Percentiles rank a stretch among this genome's conserved stretches.
phyloP scores from a whole-genome alignment of 75 land plant species.

The Chamaecyparis obtusa region DNA sequence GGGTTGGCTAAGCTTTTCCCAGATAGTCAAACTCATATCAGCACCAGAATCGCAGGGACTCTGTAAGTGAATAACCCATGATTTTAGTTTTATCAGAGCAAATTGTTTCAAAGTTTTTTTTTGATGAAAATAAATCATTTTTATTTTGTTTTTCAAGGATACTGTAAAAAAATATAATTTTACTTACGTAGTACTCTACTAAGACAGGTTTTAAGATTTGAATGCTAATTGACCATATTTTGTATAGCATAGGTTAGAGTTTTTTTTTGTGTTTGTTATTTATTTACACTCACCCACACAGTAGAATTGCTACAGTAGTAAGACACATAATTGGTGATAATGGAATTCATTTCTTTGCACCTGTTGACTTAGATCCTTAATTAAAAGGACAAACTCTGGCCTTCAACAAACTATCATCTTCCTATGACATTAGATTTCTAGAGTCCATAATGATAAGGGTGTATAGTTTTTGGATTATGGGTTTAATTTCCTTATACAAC shows the following conservation, averaged over 20 bases:
- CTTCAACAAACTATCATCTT: neutral
- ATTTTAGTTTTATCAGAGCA: neutral
- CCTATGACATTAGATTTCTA: no score
- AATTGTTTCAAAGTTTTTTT: neutral
- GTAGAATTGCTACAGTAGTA: neutral
- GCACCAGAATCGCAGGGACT: conserved; percentile 26
- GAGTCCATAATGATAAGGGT: no score
- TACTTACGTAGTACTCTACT: no score
- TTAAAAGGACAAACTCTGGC: neutral
- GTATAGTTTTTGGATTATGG: no score
- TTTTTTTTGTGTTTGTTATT: neutral
- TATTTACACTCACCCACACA: neutral
- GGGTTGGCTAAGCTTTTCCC: conserved; percentile 23
- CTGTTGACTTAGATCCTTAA: neutral
- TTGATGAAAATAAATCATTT: neutral
- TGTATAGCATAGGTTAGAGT: neutral
- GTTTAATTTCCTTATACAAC: no score
- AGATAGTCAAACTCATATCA: conserved; percentile 26
- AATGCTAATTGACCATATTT: neutral
- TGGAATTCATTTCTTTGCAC: neutral
- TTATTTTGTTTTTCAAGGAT: neutral
- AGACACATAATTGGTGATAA: neutral
- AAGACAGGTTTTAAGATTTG: no score
- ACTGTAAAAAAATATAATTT: neutral
- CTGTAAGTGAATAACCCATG: neutral